Conservation (phyloP, 2,329 filamentous ascomycete genomes). For the Botrytis porri region DNA sequence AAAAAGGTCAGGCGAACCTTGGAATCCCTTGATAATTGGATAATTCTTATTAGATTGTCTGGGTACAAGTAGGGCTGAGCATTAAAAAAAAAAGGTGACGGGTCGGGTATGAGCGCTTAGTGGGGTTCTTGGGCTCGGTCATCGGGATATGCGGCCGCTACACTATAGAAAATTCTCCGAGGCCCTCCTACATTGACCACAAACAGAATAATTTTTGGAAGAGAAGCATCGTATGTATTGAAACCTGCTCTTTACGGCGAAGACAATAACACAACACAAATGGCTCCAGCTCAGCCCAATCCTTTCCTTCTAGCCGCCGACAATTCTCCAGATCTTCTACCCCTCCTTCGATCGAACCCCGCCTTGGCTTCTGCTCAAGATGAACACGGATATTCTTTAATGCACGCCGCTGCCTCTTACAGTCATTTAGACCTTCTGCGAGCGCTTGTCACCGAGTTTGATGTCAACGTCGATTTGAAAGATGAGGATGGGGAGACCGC, state of each 20-base stretch:
- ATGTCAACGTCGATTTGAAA: slow-evolving; percentile 73
- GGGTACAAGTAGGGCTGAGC: neutral
- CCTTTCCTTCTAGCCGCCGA: slow-evolving; percentile 78
- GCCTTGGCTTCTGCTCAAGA: slow-evolving; percentile 78
- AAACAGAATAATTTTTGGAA: neutral
- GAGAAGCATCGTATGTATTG: neutral
- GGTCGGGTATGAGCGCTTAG: neutral
- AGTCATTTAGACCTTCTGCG: slow-evolving; percentile 79
- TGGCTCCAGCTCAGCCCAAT: slow-evolving; percentile 45
- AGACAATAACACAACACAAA: neutral
- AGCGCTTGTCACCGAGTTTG: slow-evolving; percentile 69
- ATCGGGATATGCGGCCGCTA: slow-evolving; percentile 5
- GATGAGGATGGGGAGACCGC: slow-evolving; percentile 94
- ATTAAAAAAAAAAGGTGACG: neutral
- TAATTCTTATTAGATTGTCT: neutral
- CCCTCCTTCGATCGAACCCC: slow-evolving; percentile 70
- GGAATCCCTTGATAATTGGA: neutral
- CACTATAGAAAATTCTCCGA: neutral
- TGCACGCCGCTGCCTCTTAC: slow-evolving; percentile 93
- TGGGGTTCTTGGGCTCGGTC: neutral
- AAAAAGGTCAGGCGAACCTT: neutral
- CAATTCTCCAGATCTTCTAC: slow-evolving; percentile 69
- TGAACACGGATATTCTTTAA: slow-evolving; percentile 86
- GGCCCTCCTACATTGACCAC: neutral
- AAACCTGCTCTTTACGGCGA: neutral